Evolutionary conservation across 2,329 filamentous ascomycete genomes (phyloP), one percentile per base, ranked within the genome.

Genomic region (Fonsecaea erecta): DNA sequence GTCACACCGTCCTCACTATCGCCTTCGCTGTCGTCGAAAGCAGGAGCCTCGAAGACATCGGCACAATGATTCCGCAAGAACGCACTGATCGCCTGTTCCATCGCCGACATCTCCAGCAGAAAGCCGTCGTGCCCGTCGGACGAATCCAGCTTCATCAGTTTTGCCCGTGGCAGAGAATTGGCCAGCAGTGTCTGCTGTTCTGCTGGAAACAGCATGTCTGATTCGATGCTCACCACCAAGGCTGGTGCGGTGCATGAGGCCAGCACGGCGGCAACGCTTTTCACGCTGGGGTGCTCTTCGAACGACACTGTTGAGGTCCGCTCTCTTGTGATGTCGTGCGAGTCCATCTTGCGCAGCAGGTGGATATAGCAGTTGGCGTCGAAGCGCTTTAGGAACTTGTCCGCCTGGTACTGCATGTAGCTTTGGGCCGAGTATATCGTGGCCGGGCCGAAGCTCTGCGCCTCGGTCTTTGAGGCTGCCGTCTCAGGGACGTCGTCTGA

Each of bases 311-410:
- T 68, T 21, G 76, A 72, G n/a, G 79, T 80, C 5, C 94, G 89
- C 74, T 88, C 86, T 28, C 93, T 87, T 16, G 92, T 96, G 32
- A 99, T 87, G 75, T 99, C 95, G 77, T 99, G 95, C 0, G 94
- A 97, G 76, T 98, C 95, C 24, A 99, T 86, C 79, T 98, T 99
- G 73, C 94, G 90, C 5, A 95, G 97, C 78, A 98, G 97, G 71
- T 95, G 93, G 72, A 99, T 98, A 81, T 99, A 99, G 81, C 95
- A 98, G 77, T 98, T 98, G 74, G 93, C 91, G 77, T 99, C 95
- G 77, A 98, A 99, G 9, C 95, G 90, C 77, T 92, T 93, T 73
- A 98, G 94, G 73, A 99, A 99, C 78, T 99, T 98, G 73, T 90
- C 86, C 62, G 92, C 94, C 79, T 99, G 95, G 78, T 99, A 98